Evolutionary conservation across 768 basidiomycete genomes (phyloP).

Genomic region (Leccinum sublutescens): DNA sequence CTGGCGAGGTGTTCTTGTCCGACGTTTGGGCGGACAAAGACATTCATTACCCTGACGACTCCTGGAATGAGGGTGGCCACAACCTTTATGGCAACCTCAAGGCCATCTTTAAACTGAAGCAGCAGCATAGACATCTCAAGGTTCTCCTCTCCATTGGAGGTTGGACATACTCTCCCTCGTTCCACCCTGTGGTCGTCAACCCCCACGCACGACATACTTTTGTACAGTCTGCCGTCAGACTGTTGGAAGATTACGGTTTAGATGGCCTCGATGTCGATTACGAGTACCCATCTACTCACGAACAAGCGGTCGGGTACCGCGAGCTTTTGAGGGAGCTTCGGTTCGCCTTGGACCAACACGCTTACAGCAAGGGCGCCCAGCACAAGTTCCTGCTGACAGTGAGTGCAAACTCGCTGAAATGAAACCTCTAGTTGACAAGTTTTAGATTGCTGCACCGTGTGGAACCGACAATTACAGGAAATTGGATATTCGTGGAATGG

Average conservation of each 20-base stretch:
- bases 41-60: slow-evolving; percentile 94
- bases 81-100: slow-evolving; percentile 98
- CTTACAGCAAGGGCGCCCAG: slow-evolving; percentile 55
- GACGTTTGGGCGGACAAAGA: slow-evolving; percentile 96
- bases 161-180: slow-evolving; percentile 88
- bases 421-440: background rate
- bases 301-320: slow-evolving; percentile 81
- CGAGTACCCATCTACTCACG: slow-evolving; percentile 82
- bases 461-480: slow-evolving; percentile 84
- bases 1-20: slow-evolving; percentile 85
- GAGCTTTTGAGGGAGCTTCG: slow-evolving; percentile 78
- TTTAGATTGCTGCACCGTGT: slow-evolving; percentile 88
- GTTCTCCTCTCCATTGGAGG: slow-evolving; percentile 89
- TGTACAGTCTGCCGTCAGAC: slow-evolving; percentile 71
- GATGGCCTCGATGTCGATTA: slow-evolving; percentile 94
- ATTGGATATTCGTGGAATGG: slow-evolving; percentile 80
- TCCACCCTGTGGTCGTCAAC: slow-evolving; percentile 77
- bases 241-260: slow-evolving; percentile 89
- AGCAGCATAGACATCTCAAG: slow-evolving; percentile 76
- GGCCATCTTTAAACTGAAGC: slow-evolving; percentile 88
- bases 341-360: slow-evolving; percentile 71
- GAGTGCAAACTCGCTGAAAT: slow-evolving; percentile 25
- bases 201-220: slow-evolving; percentile 67
- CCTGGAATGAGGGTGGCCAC: slow-evolving; percentile 87
- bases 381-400: slow-evolving; percentile 77